These are phyloP conservation scores for Aspergillus homomorphus DNA, from an alignment of 495 filamentous ascomycete genomes.

Conservation along the genomic window DNA sequence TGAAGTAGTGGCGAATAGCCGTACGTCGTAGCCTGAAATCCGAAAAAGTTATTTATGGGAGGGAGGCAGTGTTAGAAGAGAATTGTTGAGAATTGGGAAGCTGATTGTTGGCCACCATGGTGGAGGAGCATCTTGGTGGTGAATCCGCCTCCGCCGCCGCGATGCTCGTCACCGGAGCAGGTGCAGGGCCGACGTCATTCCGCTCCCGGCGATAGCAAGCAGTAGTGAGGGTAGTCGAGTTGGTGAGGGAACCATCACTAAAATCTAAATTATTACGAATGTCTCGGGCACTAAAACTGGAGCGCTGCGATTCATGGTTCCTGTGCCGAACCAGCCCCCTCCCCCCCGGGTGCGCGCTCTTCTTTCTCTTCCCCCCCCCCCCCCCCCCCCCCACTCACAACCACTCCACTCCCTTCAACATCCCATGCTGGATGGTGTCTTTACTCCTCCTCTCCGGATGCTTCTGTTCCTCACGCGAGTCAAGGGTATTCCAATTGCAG, in stretches of 20 bases:
- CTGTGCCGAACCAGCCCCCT: not conserved
- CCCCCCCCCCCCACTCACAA: not conserved
- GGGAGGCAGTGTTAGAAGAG: not conserved
- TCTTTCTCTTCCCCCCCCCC: not conserved
- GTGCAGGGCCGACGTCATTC: slow-evolving; percentile 33
- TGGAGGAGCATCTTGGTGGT: not conserved
- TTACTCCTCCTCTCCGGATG: not conserved
- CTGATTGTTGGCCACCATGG: not conserved
- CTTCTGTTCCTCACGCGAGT: not conserved
- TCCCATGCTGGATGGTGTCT: not conserved
- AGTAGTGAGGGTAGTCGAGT: not conserved
- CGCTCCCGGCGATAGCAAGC: slow-evolving; percentile 9
- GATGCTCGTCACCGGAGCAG: not conserved
- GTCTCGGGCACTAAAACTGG: not conserved
- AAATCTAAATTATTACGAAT: not conserved
- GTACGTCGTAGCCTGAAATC: slow-evolving; percentile 18
- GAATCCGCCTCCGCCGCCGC: not conserved
- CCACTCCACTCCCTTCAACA: not conserved
- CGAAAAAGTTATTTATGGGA: not conserved
- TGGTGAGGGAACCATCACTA: not conserved
- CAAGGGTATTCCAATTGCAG: slow-evolving; percentile 9
- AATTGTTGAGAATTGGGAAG: not conserved
- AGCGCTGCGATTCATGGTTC: not conserved
- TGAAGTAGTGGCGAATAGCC: slow-evolving; percentile 16
- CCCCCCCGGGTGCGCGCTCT: no score